Conservation (phyloP, 148 eudicot species). For the Chenopodium album region DNA sequence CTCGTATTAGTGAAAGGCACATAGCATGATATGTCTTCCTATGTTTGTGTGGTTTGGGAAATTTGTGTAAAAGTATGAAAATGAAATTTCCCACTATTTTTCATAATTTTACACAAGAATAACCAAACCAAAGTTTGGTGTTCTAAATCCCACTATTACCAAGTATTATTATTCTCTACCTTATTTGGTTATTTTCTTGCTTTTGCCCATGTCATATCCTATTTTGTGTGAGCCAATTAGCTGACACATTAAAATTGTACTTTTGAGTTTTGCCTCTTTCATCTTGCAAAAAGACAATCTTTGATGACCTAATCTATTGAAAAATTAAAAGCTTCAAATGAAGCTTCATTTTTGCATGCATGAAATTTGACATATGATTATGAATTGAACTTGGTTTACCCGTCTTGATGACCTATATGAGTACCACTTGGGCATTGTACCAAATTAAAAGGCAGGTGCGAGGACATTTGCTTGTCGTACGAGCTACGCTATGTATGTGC, state of each 20-base stretch:
- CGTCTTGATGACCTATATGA: neutral
- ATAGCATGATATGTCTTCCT: neutral
- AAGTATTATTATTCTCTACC: neutral
- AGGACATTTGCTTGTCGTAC: neutral
- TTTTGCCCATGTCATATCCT: neutral
- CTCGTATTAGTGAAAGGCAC: neutral
- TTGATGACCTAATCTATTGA: neutral
- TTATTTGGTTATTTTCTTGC: neutral
- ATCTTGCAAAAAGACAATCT: neutral
- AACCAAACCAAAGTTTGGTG: conserved; percentile 12
- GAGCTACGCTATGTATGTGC: neutral
- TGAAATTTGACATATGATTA: neutral
- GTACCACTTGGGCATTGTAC: neutral
- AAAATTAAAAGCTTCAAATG: neutral
- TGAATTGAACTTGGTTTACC: neutral
- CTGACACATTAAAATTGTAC: neutral
- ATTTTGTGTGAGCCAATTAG: conserved; percentile 13
- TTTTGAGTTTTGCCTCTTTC: conserved; percentile 7
- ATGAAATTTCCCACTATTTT: conserved; percentile 5
- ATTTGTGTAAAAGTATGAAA: neutral
- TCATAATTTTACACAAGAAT: conserved; percentile 3
- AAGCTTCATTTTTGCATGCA: neutral
- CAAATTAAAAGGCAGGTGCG: neutral
- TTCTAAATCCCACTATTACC: neutral
- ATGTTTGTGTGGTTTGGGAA: neutral